Evolutionary conservation across 106 monocot species (phyloP).

Genomic region (Phalaenopsis equestris): DNA sequence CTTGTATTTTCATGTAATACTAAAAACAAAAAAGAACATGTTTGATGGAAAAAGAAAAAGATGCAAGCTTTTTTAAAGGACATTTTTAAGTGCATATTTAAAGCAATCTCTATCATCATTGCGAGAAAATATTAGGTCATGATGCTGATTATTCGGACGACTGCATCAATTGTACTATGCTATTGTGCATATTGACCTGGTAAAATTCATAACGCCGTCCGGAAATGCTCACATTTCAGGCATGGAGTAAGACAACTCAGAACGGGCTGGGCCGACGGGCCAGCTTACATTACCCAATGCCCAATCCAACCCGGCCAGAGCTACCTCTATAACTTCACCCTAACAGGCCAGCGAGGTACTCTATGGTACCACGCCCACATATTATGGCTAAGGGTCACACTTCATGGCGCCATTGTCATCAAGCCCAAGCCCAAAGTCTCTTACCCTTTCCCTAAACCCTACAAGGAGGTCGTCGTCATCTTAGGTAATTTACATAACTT

Average conservation of each 20-base stretch:
- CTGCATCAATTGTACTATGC: no score
- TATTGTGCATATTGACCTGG: no score
- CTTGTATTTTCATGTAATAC: background rate
- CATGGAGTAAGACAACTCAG: slow-evolving; percentile 56
- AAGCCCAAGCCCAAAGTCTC: slow-evolving; percentile 43
- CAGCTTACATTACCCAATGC: slow-evolving; percentile 75
- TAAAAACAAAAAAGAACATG: background rate
- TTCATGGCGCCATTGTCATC: slow-evolving; percentile 66
- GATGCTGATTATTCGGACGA: no score
- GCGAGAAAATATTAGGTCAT: no score
- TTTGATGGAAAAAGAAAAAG: no score
- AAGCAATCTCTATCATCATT: no score
- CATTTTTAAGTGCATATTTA: no score
- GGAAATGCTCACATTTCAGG: slow-evolving; percentile 14
- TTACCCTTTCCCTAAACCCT: slow-evolving; percentile 54
- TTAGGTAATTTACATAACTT: slow-evolving; percentile 25
- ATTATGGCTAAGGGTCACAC: slow-evolving; percentile 45
- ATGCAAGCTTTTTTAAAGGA: no score
- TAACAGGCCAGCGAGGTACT: slow-evolving; percentile 58
- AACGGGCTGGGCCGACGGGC: slow-evolving; percentile 67
- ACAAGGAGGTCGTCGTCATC: slow-evolving; percentile 38
- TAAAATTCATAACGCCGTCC: no score
- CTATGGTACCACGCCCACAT: slow-evolving; percentile 70
- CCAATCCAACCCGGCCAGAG: slow-evolving; percentile 43
- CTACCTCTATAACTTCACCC: slow-evolving; percentile 62